These are phyloP conservation scores for Rhodamnia rubescens DNA, from an alignment of 345 rosid species.

Conservation along the genomic window DNA sequence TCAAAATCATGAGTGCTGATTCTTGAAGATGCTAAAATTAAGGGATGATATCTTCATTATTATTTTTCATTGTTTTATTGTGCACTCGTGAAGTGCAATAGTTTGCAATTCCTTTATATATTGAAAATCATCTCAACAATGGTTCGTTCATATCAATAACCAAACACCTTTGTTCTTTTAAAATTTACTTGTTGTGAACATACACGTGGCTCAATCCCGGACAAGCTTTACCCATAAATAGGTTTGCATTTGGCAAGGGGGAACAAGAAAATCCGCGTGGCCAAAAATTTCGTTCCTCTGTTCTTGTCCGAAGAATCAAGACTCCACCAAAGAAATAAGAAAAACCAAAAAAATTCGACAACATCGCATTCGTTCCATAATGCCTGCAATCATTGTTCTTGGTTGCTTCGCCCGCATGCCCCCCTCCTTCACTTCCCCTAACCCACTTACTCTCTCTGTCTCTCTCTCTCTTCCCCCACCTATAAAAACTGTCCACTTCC, in stretches of 20 bases:
- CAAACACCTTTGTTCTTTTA: too few relatives aligned
- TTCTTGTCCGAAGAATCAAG: neutral
- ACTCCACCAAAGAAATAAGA: neutral
- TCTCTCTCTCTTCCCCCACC: constrained; percentile 14
- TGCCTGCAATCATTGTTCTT: constrained; percentile 90
- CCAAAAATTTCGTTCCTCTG: neutral
- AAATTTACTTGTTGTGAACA: neutral
- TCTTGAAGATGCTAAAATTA: too few relatives aligned
- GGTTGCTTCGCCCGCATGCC: constrained; percentile 99
- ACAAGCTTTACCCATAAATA: neutral
- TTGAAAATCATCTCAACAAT: too few relatives aligned
- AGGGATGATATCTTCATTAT: too few relatives aligned
- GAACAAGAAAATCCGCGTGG: neutral
- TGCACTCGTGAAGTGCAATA: too few relatives aligned
- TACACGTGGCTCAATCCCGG: neutral
- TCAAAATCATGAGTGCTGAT: too few relatives aligned
- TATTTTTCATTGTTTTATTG: too few relatives aligned
- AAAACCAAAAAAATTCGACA: constrained; percentile 6
- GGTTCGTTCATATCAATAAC: too few relatives aligned
- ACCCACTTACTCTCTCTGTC: constrained; percentile 9
- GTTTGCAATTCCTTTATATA: too few relatives aligned
- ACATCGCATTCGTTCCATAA: constrained; percentile 68
- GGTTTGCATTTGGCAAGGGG: neutral
- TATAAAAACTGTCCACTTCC: constrained; percentile 14
- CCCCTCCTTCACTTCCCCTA: constrained; percentile 12